Evolutionary conservation across 495 filamentous ascomycete species (phyloP).

Genomic region (Wilcoxina mikolae): DNA sequence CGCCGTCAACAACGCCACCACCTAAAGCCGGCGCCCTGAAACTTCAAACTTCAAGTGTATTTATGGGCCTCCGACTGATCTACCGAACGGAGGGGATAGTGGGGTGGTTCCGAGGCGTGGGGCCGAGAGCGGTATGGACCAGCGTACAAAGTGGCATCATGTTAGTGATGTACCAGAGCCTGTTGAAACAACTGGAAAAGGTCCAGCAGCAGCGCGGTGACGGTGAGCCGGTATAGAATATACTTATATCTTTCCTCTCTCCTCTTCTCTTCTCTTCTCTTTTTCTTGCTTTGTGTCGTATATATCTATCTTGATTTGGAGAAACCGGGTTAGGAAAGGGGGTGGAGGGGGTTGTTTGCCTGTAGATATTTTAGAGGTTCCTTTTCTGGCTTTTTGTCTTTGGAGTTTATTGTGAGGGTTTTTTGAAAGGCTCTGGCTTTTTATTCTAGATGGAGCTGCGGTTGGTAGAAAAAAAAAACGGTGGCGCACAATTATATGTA

Average conservation of each 20-base stretch:
- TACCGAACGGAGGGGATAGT: constrained; percentile 74
- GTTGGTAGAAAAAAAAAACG: background rate
- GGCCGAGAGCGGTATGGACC: constrained; percentile 90
- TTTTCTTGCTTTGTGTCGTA: background rate
- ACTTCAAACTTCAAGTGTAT: constrained; percentile 73
- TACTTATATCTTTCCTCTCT: background rate
- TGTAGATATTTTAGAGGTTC: background rate
- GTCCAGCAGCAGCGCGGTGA: background rate
- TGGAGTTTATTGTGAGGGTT: background rate
- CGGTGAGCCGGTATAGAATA: constrained; percentile 1
- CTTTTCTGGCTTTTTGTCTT: background rate
- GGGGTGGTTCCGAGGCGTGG: constrained; percentile 91
- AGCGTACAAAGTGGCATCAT: constrained; percentile 94
- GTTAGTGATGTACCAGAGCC: constrained; percentile 85
- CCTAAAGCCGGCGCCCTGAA: constrained; percentile 56
- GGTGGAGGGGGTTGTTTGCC: background rate
- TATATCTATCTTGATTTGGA: background rate
- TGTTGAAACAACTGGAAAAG: constrained; percentile 42
- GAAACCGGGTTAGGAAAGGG: background rate
- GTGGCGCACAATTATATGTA: too few species aligned
- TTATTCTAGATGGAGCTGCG: background rate
- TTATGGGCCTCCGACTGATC: constrained; percentile 70
- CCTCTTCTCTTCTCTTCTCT: background rate
- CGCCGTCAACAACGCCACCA: constrained; percentile 58
- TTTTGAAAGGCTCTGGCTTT: background rate